These are phyloP conservation scores for Suzukiozyma palmioleophila DNA, from an alignment of 1,139 yeast genomes.

Conservation along the genomic window DNA sequence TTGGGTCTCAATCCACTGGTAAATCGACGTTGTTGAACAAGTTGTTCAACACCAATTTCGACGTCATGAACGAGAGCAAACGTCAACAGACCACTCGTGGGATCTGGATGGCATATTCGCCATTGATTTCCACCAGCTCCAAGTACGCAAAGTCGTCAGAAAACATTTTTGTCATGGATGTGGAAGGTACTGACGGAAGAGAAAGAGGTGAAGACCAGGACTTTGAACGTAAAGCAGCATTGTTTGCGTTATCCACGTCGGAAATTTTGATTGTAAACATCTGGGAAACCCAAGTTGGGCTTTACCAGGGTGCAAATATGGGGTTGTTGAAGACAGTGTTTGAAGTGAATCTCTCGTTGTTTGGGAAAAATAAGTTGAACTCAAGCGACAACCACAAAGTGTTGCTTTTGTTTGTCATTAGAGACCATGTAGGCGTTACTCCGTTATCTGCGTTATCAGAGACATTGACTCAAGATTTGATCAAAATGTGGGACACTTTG, in stretches of 20 bases:
- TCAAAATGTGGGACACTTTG: slow-evolving; percentile 72
- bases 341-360: slow-evolving; percentile 86
- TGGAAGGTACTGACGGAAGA: slow-evolving; percentile 97
- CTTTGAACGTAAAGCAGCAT: slow-evolving; percentile 92
- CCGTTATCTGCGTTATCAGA: slow-evolving; percentile 68
- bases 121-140: slow-evolving; percentile 28
- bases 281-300: slow-evolving; percentile 97
- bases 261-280: slow-evolving; percentile 87
- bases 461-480: slow-evolving; percentile 67
- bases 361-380: slow-evolving; percentile 43
- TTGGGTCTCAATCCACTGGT: slow-evolving; percentile 96
- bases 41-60: slow-evolving; percentile 81
- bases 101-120: slow-evolving; percentile 81
- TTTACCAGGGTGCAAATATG: slow-evolving; percentile 97
- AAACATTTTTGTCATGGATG: slow-evolving; percentile 83
- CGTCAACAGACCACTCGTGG: slow-evolving; percentile 92
- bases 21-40: slow-evolving; percentile 86
- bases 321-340: slow-evolving; percentile 91
- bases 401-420: slow-evolving; percentile 76
- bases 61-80: slow-evolving; percentile 85
- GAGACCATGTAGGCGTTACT: slow-evolving; percentile 89
- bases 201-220: slow-evolving; percentile 99
- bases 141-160: slow-evolving; percentile 16
- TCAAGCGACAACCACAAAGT: slow-evolving; percentile 54
- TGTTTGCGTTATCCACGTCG: slow-evolving; percentile 89